Evolutionary conservation across 306 rosid genomes (phyloP).

Genomic region (Inga oerstediana): DNA sequence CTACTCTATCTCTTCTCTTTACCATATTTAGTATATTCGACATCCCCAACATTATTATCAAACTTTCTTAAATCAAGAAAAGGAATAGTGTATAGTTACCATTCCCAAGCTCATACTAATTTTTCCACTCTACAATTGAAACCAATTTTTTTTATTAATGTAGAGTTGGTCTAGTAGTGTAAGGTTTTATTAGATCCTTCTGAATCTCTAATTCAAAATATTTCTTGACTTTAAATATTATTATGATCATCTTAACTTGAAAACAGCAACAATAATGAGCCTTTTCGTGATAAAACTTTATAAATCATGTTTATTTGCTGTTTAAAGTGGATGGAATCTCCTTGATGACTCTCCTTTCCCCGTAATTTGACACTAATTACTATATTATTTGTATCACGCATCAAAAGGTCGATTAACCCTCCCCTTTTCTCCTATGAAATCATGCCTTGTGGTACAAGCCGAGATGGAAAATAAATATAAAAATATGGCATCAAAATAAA

Average conservation of each 20-base stretch:
- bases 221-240: too few relatives aligned
- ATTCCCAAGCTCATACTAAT: too few relatives aligned
- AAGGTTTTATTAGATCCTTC: accelerated
- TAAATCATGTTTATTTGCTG: not conserved
- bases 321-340: not conserved
- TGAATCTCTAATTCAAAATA: too few relatives aligned
- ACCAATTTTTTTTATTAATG: too few relatives aligned
- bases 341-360: not conserved
- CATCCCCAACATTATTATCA: not conserved
- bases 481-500: not conserved
- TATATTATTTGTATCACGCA: not conserved
- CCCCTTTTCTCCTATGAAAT: not conserved
- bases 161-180: accelerated
- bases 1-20: not conserved
- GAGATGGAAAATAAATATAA: not conserved
- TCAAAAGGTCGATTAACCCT: not conserved
- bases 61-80: not conserved
- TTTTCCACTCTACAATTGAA: too few relatives aligned
- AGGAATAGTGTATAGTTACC: too few relatives aligned
- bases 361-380: not conserved
- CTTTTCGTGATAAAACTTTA: not conserved
- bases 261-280: not conserved
- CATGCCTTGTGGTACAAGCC: not conserved
- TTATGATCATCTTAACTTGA: too few relatives aligned
- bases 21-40: not conserved